Evolutionary conservation across 352 stramenopile species (phyloP).

Genomic region (Phytophthora ramorum): DNA sequence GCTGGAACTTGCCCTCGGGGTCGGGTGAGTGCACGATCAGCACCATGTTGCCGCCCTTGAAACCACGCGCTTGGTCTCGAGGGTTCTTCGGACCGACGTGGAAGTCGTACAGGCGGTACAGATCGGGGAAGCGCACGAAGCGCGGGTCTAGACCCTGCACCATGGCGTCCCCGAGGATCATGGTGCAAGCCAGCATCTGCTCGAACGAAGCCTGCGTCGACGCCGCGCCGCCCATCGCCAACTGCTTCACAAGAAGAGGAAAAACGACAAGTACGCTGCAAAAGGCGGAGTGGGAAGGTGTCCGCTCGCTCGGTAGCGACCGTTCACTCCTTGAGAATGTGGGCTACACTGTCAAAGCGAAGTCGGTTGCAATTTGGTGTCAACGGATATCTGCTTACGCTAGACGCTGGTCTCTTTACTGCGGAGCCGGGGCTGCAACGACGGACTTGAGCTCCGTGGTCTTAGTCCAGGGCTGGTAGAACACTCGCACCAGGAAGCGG

Average conservation of each 20-base stretch:
- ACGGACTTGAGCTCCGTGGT: constrained; percentile 40
- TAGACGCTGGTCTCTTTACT: constrained; percentile 14
- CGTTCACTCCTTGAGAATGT: constrained; percentile 28
- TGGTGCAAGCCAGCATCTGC: constrained; percentile 88
- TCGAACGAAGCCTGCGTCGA: constrained; percentile 77
- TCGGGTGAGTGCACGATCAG: constrained; percentile 67
- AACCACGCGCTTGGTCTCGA: constrained; percentile 38
- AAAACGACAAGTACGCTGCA: neutral
- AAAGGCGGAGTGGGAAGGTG: constrained; percentile 12
- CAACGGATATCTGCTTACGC: constrained; percentile 21
- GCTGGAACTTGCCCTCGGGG: constrained; percentile 56
- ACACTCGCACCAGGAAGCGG: constrained; percentile 38
- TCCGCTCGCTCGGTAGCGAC: constrained; percentile 10
- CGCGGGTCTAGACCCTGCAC: constrained; percentile 80
- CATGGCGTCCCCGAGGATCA: constrained; percentile 85
- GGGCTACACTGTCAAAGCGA: constrained; percentile 17
- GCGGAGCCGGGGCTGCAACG: constrained; percentile 1
- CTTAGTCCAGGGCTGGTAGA: constrained; percentile 41
- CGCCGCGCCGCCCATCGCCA: constrained; percentile 67
- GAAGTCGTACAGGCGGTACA: constrained; percentile 87
- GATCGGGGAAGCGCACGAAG: constrained; percentile 81
- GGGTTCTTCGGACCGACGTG: constrained; percentile 73
- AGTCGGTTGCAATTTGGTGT: constrained; percentile 20
- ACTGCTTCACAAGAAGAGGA: constrained; percentile 8
- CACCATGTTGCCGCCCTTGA: constrained; percentile 71